Conservation (phyloP, 78 protist species). For the Dictyostelium discoideum region DNA sequence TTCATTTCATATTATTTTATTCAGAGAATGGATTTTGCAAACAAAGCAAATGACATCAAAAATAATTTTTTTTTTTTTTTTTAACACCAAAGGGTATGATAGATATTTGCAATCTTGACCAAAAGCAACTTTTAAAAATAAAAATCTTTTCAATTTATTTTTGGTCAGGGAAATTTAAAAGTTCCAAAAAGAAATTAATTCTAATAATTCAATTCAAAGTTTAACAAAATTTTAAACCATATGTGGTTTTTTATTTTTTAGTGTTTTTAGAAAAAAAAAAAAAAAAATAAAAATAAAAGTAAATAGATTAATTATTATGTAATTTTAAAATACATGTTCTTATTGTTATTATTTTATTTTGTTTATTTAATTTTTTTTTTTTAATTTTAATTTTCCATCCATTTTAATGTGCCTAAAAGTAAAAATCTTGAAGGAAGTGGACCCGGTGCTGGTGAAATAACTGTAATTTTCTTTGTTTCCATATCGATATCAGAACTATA, state of each 20-base stretch:
- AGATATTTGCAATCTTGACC: not conserved
- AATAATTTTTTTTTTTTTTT: no score
- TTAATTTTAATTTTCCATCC: conserved; percentile 31
- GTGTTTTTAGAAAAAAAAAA: not conserved
- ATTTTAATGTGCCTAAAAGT: conserved; percentile 61
- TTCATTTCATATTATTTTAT: not conserved
- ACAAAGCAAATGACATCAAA: not conserved
- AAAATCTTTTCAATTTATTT: no score
- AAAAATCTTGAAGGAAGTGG: conserved; percentile 66
- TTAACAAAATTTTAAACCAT: not conserved
- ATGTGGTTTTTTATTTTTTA: not conserved
- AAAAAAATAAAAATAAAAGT: no score
- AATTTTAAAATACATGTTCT: not conserved
- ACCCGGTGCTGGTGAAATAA: conserved; percentile 82
- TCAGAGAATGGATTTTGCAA: not conserved
- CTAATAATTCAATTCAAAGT: not conserved
- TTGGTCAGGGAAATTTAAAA: not conserved
- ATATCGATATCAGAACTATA: conserved; percentile 59
- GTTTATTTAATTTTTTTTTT: not conserved
- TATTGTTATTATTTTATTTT: not conserved
- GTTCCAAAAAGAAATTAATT: not conserved
- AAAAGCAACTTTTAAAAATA: no score
- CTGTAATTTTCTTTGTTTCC: conserved; percentile 72
- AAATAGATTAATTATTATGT: no score
- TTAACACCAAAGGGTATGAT: not conserved